Conservation (phyloP, 805 yeast genomes). For the Kluyveromyces dobzhanskii region DNA sequence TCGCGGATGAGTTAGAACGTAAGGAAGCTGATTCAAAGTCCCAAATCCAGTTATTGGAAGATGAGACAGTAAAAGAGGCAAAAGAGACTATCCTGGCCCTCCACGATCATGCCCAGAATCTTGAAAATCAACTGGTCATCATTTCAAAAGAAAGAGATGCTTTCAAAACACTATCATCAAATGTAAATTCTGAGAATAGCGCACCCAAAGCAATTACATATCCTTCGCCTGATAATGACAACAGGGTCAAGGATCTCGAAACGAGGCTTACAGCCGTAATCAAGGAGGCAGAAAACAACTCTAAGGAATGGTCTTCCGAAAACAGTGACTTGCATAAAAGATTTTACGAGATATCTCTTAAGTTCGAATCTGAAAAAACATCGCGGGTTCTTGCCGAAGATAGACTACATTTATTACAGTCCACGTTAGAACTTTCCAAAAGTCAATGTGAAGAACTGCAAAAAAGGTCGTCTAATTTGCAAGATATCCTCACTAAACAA, state of each 20-base stretch:
- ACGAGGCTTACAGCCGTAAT: slow-evolving; percentile 13
- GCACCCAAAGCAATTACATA: not conserved
- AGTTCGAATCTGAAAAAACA: slow-evolving; percentile 48
- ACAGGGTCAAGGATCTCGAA: slow-evolving; percentile 25
- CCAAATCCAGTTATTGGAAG: slow-evolving; percentile 26
- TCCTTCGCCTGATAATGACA: slow-evolving; percentile 10
- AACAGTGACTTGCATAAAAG: slow-evolving; percentile 32
- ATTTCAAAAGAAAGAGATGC: slow-evolving; percentile 63
- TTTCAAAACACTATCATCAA: slow-evolving; percentile 31
- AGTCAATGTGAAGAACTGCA: slow-evolving; percentile 40
- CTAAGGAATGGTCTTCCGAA: slow-evolving; percentile 42
- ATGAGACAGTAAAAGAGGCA: slow-evolving; percentile 51
- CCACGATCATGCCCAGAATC: slow-evolving; percentile 46
- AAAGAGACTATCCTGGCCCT: slow-evolving; percentile 57
- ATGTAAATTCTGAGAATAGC: not conserved
- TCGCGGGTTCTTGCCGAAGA: slow-evolving; percentile 46
- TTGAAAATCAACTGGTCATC: slow-evolving; percentile 45
- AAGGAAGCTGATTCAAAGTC: slow-evolving; percentile 39
- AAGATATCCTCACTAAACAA: slow-evolving; percentile 36
- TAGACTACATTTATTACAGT: slow-evolving; percentile 36
- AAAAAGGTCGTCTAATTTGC: slow-evolving; percentile 32
- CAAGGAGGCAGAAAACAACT: slow-evolving; percentile 35
- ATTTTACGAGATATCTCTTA: slow-evolving; percentile 40
- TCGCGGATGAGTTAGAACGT: slow-evolving; percentile 63
- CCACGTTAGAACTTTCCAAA: slow-evolving; percentile 33